Evolutionary conservation across 352 stramenopile species (phyloP).

Genomic region (Phytopythium boreale): DNA sequence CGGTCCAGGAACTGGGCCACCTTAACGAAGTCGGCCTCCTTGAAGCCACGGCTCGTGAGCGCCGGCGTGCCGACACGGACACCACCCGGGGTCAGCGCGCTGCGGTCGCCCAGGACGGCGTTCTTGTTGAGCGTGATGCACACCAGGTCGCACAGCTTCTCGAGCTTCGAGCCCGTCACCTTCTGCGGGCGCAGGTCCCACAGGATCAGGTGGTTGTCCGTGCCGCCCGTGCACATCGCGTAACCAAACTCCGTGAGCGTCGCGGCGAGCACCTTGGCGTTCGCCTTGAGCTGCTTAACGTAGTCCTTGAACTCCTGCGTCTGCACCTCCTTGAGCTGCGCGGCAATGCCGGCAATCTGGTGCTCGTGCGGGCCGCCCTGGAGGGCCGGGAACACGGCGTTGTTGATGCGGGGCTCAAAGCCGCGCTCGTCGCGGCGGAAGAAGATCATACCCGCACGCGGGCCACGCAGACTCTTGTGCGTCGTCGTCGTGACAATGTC

Average conservation of each 20-base stretch:
- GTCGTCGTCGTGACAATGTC: conserved; percentile 99
- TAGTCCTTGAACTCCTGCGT: conserved; percentile 98
- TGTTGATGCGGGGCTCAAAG: conserved; percentile 96
- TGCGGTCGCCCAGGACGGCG: conserved; percentile 95
- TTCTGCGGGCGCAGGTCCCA: conserved; percentile 96
- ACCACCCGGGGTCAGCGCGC: conserved; percentile 93
- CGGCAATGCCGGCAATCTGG: conserved; percentile 98
- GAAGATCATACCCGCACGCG: conserved; percentile 99
- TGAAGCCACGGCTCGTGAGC: conserved; percentile 96
- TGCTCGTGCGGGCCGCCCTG: conserved; percentile 98
- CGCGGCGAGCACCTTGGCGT: conserved; percentile 93
- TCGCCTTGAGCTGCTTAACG: conserved; percentile 91
- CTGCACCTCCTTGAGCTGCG: conserved; percentile 97
- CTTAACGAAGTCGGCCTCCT: conserved; percentile 95
- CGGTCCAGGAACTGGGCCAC: conserved; percentile 96
- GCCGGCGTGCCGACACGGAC: conserved; percentile 96
- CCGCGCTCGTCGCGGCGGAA: conserved; percentile 94
- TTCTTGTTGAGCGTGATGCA: conserved; percentile 99
- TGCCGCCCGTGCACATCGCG: conserved; percentile 96
- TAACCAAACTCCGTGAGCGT: conserved; percentile 94
- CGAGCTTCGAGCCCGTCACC: conserved; percentile 98
- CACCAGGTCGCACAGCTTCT: conserved; percentile 97
- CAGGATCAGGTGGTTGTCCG: conserved; percentile 99
- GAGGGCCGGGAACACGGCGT: conserved; percentile 98
- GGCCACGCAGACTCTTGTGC: conserved; percentile 98